phyloP scores from a whole-genome alignment of 139 green algal species.

The Marvania coccoides region DNA sequence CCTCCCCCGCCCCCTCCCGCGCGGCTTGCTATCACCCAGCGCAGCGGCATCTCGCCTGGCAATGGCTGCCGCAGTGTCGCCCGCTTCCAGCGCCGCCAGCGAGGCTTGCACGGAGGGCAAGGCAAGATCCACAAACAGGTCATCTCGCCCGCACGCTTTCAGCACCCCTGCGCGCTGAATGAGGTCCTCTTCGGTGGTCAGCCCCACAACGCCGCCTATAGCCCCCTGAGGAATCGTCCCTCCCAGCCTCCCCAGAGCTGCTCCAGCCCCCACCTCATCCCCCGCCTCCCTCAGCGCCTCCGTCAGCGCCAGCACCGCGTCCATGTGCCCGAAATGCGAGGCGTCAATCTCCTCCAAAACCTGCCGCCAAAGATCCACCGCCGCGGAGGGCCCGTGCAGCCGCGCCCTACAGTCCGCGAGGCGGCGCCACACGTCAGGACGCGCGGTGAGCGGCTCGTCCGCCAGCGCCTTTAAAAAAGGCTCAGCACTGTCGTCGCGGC shows the following conservation, averaged over 20 bases:
- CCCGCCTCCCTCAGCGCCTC: constrained; percentile 73
- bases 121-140: constrained; percentile 26
- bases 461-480: constrained; percentile 29
- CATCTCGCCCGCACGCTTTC: constrained; percentile 9
- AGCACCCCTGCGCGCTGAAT: neutral
- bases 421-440: constrained; percentile 38
- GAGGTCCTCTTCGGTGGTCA: neutral
- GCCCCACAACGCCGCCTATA: neutral
- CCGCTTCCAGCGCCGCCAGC: constrained; percentile 18
- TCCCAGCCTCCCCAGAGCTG: neutral
- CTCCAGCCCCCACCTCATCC: constrained; percentile 44
- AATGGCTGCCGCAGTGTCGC: neutral
- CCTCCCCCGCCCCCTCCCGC: neutral
- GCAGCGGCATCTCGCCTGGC: neutral
- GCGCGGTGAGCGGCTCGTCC: constrained; percentile 25
- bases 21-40: neutral
- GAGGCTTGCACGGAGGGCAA: constrained; percentile 28
- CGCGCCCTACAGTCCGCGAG: constrained; percentile 43
- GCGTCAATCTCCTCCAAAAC: constrained; percentile 10
- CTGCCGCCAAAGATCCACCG: constrained; percentile 23
- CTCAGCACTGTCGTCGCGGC: constrained; percentile 27
- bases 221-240: neutral
- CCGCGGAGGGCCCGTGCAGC: constrained; percentile 5
- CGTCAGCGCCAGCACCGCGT: constrained; percentile 70
- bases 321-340: constrained; percentile 37